Base-by-base conservation (phyloP, 2,329 filamentous ascomycete species). In the Scleromitrula shiraiana region DNA sequence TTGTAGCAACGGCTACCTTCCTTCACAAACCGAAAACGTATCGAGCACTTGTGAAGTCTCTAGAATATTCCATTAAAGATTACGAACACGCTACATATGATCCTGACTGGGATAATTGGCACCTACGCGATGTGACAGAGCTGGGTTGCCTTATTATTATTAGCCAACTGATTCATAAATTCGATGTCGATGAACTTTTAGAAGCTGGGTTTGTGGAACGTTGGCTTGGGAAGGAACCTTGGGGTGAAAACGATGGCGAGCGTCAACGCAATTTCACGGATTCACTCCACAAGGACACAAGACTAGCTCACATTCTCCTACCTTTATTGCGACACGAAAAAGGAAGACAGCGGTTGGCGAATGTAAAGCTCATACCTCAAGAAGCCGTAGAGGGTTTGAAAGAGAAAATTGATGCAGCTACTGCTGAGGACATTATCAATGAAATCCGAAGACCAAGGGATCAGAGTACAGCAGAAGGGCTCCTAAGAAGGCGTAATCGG, bases 171-270 rank as follows among this genome's bases (percentile, higher is more conserved):
- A 65, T 68, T 27, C 72, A 80, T 51, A 67, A 88, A 2, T 70
- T 83, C n/a, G 73, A 56, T n/a, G 67, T 74, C 1, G 71, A 73
- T 22, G 74, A 74, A 45, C 66, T 88, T 15, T 67, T 83, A 47
- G 72, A 78, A 61, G 79, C 82, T 30, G 74, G 74, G 6, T 78
- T 90, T 53, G 73, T 90, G 32, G 80, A 83, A 51, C 79, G 77
- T 48, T 90, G 85, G 85, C 73, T 90, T n/a, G 75, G 71, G 27
- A 80, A 77, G 57, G 87, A 89, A 62, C 76, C 79, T 7, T 89
- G 85, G 70, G 85, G 71, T 15, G 66, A 65, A 1, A 66, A 73
- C 2, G 72, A 76, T 46, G 70, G 75, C 47, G 74, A 80, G 50
- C 68, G 72, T 33, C 68, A 67, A n/a, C 65, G 62, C 14, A 80